Evolutionary conservation across 495 filamentous ascomycete genomes (phyloP).

Genomic region (Darksidea phi): DNA sequence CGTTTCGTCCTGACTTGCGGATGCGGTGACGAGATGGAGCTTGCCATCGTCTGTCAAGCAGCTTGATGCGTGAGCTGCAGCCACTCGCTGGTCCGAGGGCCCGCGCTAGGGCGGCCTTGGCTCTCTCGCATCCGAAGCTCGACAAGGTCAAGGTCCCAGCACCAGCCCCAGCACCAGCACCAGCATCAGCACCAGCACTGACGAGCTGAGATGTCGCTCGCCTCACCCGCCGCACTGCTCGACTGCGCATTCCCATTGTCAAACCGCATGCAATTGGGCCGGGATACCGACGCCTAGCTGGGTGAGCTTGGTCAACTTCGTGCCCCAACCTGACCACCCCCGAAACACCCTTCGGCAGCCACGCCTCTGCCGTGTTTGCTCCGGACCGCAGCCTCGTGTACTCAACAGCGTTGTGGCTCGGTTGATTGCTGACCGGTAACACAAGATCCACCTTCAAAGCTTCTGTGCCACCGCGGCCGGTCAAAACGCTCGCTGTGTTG

Average conservation of each 20-base stretch:
- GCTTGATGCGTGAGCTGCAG: background rate
- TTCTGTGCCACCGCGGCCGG: constrained; percentile 21
- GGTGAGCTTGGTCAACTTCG: too few relatives aligned
- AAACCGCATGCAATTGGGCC: too few relatives aligned
- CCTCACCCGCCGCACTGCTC: too few relatives aligned
- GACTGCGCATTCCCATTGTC: too few relatives aligned
- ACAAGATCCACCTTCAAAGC: constrained; percentile 5
- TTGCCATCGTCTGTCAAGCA: background rate
- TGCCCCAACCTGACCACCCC: too few relatives aligned
- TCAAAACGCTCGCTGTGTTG: constrained; percentile 8
- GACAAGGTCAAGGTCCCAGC: too few relatives aligned
- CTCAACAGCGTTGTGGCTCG: background rate
- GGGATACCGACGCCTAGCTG: too few relatives aligned
- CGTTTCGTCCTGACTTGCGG: constrained; percentile 5
- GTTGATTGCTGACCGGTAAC: constrained; percentile 22
- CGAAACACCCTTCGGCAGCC: too few relatives aligned
- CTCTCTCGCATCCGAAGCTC: constrained; percentile 6
- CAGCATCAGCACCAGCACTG: too few relatives aligned
- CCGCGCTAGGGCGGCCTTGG: background rate
- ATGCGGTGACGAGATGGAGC: constrained; percentile 12
- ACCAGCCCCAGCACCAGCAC: background rate
- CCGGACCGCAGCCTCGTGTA: too few relatives aligned
- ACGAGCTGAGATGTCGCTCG: too few relatives aligned
- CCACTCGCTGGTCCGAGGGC: background rate
- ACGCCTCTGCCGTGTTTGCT: too few relatives aligned